A percentile compares a stretch with the other conserved stretches of the same genome.
Evolutionary conservation across 805 yeast species (phyloP).

Genomic region (Hanseniaspora taiwanica): DNA sequence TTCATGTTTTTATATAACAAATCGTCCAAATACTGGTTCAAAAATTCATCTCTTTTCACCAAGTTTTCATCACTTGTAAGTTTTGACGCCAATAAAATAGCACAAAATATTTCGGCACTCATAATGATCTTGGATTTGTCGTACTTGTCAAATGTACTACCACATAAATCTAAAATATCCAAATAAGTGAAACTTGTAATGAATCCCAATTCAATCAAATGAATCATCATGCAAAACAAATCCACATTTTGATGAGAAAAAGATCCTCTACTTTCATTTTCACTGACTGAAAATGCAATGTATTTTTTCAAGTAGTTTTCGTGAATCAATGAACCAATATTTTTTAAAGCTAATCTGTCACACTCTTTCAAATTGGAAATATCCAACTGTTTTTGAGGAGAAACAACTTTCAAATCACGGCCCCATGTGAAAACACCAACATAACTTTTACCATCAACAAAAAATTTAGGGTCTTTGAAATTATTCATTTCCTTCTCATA

Average conservation of each 20-base stretch:
- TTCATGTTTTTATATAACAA: constrained; percentile 48
- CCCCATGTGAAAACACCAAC: constrained; percentile 76
- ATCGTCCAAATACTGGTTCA: constrained; percentile 30
- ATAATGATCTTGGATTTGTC: constrained; percentile 71
- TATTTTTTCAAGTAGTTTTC: constrained; percentile 47
- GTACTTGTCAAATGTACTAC: constrained; percentile 39
- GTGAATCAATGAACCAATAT: constrained; percentile 33
- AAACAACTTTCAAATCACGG: constrained; percentile 34
- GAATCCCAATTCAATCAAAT: constrained; percentile 13
- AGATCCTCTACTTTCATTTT: constrained; percentile 54
- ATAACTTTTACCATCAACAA: constrained; percentile 41
- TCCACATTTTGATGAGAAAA: constrained; percentile 56
- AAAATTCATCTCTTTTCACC: constrained; percentile 31
- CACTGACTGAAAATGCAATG: constrained; percentile 40
- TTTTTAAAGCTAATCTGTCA: constrained; percentile 21
- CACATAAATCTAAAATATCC: constrained; percentile 40
- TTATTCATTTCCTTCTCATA: constrained; percentile 43
- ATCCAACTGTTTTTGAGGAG: constrained; percentile 16
- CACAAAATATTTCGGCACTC: constrained; percentile 56
- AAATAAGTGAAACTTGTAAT: constrained; percentile 28
- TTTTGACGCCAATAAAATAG: constrained; percentile 40
- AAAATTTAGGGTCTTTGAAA: constrained; percentile 34
- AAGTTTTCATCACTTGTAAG: constrained; percentile 25
- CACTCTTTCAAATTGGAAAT: not conserved
- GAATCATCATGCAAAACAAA: constrained; percentile 37